Evolutionary conservation across 2,329 filamentous ascomycete species (phyloP), one percentile per base, ranked within the genome.

Genomic region (Leptographium radiaticola): DNA sequence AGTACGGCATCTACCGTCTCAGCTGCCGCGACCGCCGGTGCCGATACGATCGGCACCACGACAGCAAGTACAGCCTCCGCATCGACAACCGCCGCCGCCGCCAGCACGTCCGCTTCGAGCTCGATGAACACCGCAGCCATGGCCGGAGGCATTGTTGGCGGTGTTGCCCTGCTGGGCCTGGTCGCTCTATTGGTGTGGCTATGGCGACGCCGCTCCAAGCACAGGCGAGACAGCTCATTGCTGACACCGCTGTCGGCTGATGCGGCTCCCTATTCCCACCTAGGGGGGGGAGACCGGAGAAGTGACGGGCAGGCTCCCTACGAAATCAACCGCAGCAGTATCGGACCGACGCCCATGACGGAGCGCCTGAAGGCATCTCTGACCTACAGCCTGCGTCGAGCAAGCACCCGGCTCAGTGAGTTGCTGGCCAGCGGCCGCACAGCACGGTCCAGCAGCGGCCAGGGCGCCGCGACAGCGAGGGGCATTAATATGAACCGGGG

Each of bases 61-160:
- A n/a, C 6, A 12, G 44, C 30, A 11, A 47, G 44, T 13, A 9
- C 44, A 15, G 16, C 30, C 30, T 47, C 44, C 2, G 9, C 30
- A 16, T 15, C 44, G 8, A 2, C 44, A 25, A 18, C 9, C 5
- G 15, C 13, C 30, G 30, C 30, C 31, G 10, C 4, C n/a, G n/a
- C n/a, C n/a, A n/a, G n/a, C 2, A 16, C 60, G 9, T 59, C 61
- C 31, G 64, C 60, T 58, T 46, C 55, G 7, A 62, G 60, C 57
- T 55, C 64, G 20, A 52, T 63, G 2, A 69, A 65, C 8, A 71
- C 71, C 0, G 64, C 70, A 31, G 71, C 72, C 7, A 69, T 81
- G 45, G 74, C 74, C 1, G 77, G 74, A 11, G 73, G 76, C 42
- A 71, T 78, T 3, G 63, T 78, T 6, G 77, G 76, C 33, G 72